Base-by-base conservation (phyloP, 1,284 basidiomycete genomes). In the Ceratobasidium sp. region DNA sequence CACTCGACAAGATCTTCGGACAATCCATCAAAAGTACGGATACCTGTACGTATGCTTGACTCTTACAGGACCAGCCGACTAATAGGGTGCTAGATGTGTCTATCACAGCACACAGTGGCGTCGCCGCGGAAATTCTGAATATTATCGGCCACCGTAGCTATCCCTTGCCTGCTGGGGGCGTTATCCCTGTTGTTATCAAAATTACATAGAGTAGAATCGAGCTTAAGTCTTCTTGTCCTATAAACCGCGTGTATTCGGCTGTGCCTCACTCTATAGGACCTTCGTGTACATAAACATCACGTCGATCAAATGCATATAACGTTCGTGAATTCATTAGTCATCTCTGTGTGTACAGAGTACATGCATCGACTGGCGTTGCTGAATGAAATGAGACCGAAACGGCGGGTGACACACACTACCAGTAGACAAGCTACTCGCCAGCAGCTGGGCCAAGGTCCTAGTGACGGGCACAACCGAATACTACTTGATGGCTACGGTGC, bases 1-100 rank as follows among this genome's bases (percentile, higher is more conserved):
- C 89, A 0, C 77, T 95, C 49, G 88, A 92, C 75, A 77, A 77
- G 70, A 81, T 93, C 31, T 53, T 67, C 40, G 62, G 50, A 17
- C 27, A 31, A 92, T 92, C 72, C 76, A 79, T 4, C 74, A 80
- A 1, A 81, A 85, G 50, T 56, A 73, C 35, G 75, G 27, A 82
- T 69, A 81, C 76, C 13, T 86, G 88, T 90, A 72, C 73, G 85
- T 79, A 43, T 67, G 52, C 62, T 54, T 8, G 22, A 29, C 40
- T 62, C 25, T 12, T 29, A n/a, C 12, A 25, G 50, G 17, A 31
- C 12, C 27, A 32, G 29, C 15, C 34, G 17, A 17, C 57, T 62
- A 15, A 62, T 45, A 10, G 20, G 13, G 17, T 4, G 43, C 32
- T 47, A 67, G 52, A 29, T 49, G 31, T 45, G 40, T 67, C 62